Conservation (phyloP, 73 alveolate species). For the Paramecium sonneborni region DNA sequence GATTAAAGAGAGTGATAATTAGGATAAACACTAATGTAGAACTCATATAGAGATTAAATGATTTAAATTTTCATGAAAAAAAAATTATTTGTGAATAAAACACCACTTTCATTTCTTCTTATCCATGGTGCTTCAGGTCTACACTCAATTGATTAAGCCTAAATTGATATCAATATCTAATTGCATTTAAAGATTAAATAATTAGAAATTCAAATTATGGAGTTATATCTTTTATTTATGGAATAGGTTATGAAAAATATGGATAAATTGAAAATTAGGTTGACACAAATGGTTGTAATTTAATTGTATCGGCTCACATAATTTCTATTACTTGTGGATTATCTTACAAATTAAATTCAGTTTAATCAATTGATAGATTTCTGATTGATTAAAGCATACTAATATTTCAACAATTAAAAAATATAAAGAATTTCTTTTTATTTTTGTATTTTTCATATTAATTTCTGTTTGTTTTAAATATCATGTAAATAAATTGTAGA, state of each 20-base stretch:
- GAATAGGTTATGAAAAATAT: conserved; percentile 33
- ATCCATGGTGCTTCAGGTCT: conserved; percentile 77
- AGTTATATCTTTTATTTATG: neutral
- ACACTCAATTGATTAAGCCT: conserved; percentile 49
- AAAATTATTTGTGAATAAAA: conserved; percentile 64
- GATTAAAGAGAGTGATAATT: too few relatives aligned
- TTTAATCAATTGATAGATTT: neutral
- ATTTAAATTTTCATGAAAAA: neutral
- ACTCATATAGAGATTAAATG: too few relatives aligned
- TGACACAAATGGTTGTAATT: neutral
- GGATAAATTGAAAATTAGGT: neutral
- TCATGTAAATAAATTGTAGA: too few relatives aligned
- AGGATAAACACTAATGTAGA: too few relatives aligned
- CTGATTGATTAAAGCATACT: neutral
- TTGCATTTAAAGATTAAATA: neutral
- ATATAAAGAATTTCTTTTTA: too few relatives aligned
- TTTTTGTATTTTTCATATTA: too few relatives aligned
- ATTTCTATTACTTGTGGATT: neutral
- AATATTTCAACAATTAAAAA: too few relatives aligned
- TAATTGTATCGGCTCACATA: neutral
- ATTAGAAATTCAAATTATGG: conserved; percentile 39
- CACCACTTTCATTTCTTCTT: conserved; percentile 60
- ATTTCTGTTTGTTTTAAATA: too few relatives aligned
- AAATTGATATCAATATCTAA: neutral
- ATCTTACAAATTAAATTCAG: neutral